Base-by-base conservation (phyloP, 192 early-diverging fungal genomes). In the Podila minutissima region DNA sequence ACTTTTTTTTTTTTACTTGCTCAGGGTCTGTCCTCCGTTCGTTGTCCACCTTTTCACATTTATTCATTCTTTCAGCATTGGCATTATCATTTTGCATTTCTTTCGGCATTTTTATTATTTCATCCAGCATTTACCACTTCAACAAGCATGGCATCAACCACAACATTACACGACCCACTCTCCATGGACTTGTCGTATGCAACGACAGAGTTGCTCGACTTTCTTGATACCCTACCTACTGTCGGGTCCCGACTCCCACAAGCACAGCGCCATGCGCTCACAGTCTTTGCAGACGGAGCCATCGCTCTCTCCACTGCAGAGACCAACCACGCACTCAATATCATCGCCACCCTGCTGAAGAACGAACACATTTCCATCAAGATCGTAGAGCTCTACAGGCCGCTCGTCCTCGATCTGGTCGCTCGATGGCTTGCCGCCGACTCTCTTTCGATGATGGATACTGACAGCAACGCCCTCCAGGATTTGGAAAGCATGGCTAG, bases 341-440 rank as follows among this genome's bases (percentile, higher is more conserved):
- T 69, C 12, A 64, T 81, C 29, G 68, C 77, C 12, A 41, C 64
- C 19, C 33, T 81, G 33, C 77, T 81, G 55, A 81, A 81, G 77
- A 64, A 81, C 32, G 71, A 72, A 32, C 48, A 53, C 4, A 31
- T 73, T 12, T 55, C 77, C 2, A 66, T 72, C 61, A 81, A 69
- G 57, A 75, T 91, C 50, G 75, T 86, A 12, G 69, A 79, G n/a
- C 71, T 86, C 11, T 92, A 91, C 72, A 83, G 96, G 22, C 93
- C 95, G 4, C 74, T 98, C 17, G 84, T 95, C 10, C 86, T 96
- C 28, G 96, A 98, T 65, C 85, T 98, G 33, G 87, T 89, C 0
- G 92, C 92, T 19, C 90, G 96, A 57, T 95, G 94, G 94, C 86
- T 86, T 19, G 64, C 78, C 12, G 69, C 85, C n/a, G 85, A 75